Evolutionary conservation across 768 basidiomycete species (phyloP).

Genomic region (Rhodocollybia butyracea): DNA sequence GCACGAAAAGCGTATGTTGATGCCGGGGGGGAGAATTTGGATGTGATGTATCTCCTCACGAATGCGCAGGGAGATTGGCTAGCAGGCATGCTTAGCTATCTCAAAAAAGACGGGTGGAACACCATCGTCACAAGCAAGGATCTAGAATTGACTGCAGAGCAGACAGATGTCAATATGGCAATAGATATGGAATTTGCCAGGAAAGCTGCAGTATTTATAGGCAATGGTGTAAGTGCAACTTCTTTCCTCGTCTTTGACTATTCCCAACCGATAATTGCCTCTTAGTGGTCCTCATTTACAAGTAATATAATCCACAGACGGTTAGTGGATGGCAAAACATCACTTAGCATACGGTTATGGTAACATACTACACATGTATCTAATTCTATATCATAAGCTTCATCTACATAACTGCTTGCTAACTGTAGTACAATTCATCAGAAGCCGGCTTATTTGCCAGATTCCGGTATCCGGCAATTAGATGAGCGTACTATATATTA

Average conservation of each 20-base stretch:
- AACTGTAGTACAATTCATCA: too few species aligned
- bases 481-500: too few species aligned
- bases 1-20: slow-evolving; percentile 33
- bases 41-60: slow-evolving; percentile 47
- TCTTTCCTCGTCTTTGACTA: slow-evolving; percentile 14
- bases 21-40: slow-evolving; percentile 24
- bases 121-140: slow-evolving; percentile 43
- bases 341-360: slow-evolving; percentile 42
- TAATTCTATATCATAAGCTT: too few species aligned
- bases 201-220: slow-evolving; percentile 26
- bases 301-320: slow-evolving; percentile 47
- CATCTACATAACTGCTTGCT: too few species aligned
- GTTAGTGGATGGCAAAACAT: slow-evolving; percentile 38
- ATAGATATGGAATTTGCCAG: slow-evolving; percentile 27
- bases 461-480: too few species aligned
- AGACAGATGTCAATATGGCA: slow-evolving; percentile 22
- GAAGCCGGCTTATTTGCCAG: too few species aligned
- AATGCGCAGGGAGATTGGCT: slow-evolving; percentile 47
- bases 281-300: slow-evolving; percentile 48
- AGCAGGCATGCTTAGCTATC: slow-evolving; percentile 32
- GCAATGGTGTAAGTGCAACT: slow-evolving; percentile 28
- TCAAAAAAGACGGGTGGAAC: slow-evolving; percentile 41
- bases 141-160: slow-evolving; percentile 16
- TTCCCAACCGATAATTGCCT: slow-evolving; percentile 22
- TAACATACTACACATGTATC: too few species aligned